Conservation (phyloP, 169 alveolate species). For the Cryptosporidium canis region DNA sequence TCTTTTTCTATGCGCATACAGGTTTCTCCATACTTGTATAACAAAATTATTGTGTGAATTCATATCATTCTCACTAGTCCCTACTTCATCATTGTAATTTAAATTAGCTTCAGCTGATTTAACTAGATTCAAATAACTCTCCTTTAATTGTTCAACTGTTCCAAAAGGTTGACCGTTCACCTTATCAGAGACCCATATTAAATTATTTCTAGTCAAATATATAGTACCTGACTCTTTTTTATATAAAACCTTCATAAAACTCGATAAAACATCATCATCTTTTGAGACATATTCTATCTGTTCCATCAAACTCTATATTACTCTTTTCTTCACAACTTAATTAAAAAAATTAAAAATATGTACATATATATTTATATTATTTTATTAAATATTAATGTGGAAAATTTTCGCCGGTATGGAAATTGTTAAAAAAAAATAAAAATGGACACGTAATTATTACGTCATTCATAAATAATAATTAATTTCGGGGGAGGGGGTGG, state of each 20-base stretch:
- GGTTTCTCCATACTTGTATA: constrained; percentile 26
- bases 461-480: not conserved
- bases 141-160: not conserved
- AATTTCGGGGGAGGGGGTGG: too few species aligned
- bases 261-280: not conserved
- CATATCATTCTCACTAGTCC: not conserved
- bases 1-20: constrained; percentile 64
- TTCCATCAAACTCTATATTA: constrained; percentile 10
- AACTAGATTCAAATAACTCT: not conserved
- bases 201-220: constrained; percentile 7
- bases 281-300: not conserved
- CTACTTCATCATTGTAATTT: not conserved
- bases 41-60: not conserved
- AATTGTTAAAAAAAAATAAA: not conserved
- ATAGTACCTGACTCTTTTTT: constrained; percentile 53
- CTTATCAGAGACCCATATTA: constrained; percentile 36
- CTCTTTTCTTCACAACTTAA: constrained; percentile 73
- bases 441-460: not conserved
- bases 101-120: not conserved
- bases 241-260: constrained; percentile 8
- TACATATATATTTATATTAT: not conserved
- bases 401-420: constrained; percentile 1
- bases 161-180: constrained; percentile 3
- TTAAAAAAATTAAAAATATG: not conserved
- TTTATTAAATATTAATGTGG: not conserved